Evolutionary conservation across 345 rosid species (phyloP).

Genomic region (Murraya koenigii): DNA sequence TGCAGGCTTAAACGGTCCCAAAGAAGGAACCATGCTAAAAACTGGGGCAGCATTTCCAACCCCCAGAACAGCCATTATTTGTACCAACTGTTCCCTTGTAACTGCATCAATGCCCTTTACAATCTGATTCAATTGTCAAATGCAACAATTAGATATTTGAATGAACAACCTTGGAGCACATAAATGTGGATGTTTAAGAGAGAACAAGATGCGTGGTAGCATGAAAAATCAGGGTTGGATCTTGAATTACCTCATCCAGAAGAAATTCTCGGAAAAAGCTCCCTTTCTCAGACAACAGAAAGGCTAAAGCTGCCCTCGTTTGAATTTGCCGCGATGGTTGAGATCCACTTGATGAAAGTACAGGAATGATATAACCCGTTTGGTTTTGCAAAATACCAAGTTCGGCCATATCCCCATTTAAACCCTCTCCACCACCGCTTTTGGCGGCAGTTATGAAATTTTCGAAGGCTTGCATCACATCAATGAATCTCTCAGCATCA

Average conservation of each 20-base stretch:
- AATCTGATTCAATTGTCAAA: constrained; percentile 46
- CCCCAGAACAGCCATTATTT: constrained; percentile 64
- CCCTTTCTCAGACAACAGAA: constrained; percentile 84
- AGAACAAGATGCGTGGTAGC: too few relatives aligned
- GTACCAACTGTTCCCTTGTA: constrained; percentile 86
- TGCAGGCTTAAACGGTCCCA: constrained; percentile 71
- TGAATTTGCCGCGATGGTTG: constrained; percentile 58
- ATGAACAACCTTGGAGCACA: constrained; percentile 2
- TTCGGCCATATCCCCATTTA: constrained; percentile 94
- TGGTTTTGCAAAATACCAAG: constrained; percentile 64
- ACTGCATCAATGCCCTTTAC: constrained; percentile 95
- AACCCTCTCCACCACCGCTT: constrained; percentile 92
- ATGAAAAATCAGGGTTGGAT: neutral
- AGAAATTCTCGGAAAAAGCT: constrained; percentile 93
- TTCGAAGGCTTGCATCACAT: constrained; percentile 98
- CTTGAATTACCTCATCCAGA: constrained; percentile 76
- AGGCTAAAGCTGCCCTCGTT: constrained; percentile 87
- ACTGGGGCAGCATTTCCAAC: constrained; percentile 58
- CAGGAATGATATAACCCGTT: constrained; percentile 32
- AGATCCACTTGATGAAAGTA: constrained; percentile 34
- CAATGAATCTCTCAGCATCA: constrained; percentile 97
- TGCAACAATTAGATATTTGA: constrained; percentile 2
- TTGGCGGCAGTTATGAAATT: constrained; percentile 89
- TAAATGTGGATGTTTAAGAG: neutral
- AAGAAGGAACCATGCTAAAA: constrained; percentile 78